Conservation (phyloP, 306 rosid genomes). For the Rosa chinensis region DNA sequence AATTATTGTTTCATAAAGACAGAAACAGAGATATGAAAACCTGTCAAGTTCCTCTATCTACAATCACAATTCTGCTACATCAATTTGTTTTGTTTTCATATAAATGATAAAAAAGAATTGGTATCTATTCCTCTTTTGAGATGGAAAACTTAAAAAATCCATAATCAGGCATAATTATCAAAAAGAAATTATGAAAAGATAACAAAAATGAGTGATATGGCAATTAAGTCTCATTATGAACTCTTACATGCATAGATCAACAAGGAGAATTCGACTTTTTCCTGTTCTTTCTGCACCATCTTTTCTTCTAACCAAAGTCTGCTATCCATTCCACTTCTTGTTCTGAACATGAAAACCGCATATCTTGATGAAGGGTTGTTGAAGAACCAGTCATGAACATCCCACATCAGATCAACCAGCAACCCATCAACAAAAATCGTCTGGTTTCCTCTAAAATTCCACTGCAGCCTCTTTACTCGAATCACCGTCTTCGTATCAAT, state of each 20-base stretch:
- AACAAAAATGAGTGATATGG: not conserved
- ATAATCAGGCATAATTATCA: conserved; percentile 4
- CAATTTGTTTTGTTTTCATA: conserved; percentile 13
- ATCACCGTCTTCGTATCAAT: conserved; percentile 78
- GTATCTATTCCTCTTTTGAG: conserved; percentile 35
- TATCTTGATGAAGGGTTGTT: conserved; percentile 48
- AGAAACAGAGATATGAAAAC: conserved; percentile 12
- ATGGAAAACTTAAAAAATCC: not conserved
- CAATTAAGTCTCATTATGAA: conserved; percentile 22
- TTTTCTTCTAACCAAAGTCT: conserved; percentile 89
- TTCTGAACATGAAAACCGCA: conserved; percentile 89
- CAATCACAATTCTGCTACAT: conserved; percentile 30
- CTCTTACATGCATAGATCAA: conserved; percentile 91
- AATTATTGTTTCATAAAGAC: not conserved
- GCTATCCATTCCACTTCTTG: conserved; percentile 77
- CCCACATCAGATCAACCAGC: conserved; percentile 91
- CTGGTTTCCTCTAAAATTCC: conserved; percentile 96
- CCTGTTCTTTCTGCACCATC: conserved; percentile 47
- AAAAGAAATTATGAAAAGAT: conserved; percentile 11
- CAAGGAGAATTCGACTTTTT: conserved; percentile 65
- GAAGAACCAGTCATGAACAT: conserved; percentile 92
- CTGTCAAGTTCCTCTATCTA: conserved; percentile 18
- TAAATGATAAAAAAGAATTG: conserved; percentile 25
- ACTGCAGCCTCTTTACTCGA: conserved; percentile 79
- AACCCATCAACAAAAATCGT: conserved; percentile 84